Evolutionary conservation across 75 land plant genomes (phyloP), one percentile per base, ranked within the genome.

Genomic region (Larix kaempferi): DNA sequence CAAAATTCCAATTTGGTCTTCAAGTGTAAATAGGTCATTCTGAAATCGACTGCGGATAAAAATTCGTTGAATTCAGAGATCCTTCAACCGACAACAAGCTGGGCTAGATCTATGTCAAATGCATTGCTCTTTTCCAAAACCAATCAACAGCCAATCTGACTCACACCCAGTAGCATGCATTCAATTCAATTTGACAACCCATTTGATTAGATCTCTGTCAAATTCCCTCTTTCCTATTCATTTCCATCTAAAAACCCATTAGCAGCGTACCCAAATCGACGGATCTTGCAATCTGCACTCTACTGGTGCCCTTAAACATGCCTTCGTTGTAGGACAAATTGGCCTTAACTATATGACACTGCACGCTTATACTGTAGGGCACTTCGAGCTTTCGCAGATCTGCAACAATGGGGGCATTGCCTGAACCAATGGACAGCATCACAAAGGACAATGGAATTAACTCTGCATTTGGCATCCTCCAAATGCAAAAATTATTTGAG

Each of bases 401-500:
- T 69, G 73, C 73, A 69, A 21, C 73, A 69, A 69, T 69, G 73
- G 52, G 52, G 44, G 54, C 73, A 69, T 69, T 69, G 73, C 73
- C 73, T 8, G 73, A 69, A 37, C 49, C 73, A 41, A 37, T 69
- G n/a, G 23, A 41, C 72, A 41, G 4, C n/a, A 12, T 17, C 69
- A 33, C 37, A 17, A 35, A 65, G 17, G 6, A 6, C 41, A 65
- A 65, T 35, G 69, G 19, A 17, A 33, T 15, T 37, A 65, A 1
- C 39, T 29, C 8, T 35, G 52, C 52, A 3, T 41, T 69, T 69
- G 73, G 73, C 4, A 69, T 8, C 44, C 56, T 67, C 41, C 85
- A 85, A 64, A 90, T 96, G 72, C 73, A 83, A 67, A 49, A 49
- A 10, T 89, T 96, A 63, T 96, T 96, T 82, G 61, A 83, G 69